These are phyloP conservation scores for Niveomyces coronatus DNA, from an alignment of 2,329 filamentous ascomycete species.

Conservation along the genomic window DNA sequence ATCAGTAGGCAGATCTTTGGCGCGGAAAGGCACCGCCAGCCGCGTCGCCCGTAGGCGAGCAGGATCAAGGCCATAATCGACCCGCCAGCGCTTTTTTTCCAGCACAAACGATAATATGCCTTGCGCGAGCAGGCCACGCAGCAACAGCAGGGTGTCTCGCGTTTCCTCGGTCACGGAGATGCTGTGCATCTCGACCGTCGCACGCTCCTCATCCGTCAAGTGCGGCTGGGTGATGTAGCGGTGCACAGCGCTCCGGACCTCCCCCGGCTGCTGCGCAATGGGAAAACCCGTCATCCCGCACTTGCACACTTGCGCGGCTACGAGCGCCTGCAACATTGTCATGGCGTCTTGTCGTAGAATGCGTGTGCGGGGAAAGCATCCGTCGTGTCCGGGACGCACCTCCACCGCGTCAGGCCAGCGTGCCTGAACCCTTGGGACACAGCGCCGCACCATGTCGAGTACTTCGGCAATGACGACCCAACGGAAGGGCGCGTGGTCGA, in stretches of 20 bases:
- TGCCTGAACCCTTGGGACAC: background rate
- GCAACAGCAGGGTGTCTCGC: constrained; percentile 16
- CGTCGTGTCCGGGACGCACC: background rate
- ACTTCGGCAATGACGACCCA: constrained; percentile 43
- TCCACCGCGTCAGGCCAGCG: background rate
- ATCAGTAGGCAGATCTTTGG: constrained; percentile 45
- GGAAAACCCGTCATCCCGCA: constrained; percentile 32
- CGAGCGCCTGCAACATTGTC: constrained; percentile 19
- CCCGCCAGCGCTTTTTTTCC: constrained; percentile 49
- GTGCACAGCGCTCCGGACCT: background rate
- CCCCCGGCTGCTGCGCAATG: constrained; percentile 22
- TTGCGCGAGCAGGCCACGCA: constrained; percentile 45
- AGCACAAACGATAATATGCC: constrained; percentile 46
- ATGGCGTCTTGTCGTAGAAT: background rate
- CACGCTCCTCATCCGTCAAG: background rate
- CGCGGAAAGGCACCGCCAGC: constrained; percentile 48
- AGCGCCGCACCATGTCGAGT: background rate
- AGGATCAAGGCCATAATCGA: constrained; percentile 50
- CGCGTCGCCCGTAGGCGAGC: constrained; percentile 28
- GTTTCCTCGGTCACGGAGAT: background rate
- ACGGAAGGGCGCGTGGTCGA: constrained; percentile 43
- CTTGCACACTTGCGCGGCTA: constrained; percentile 18
- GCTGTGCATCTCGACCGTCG: background rate
- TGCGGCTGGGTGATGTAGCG: background rate
- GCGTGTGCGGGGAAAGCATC: background rate